A percentile compares a stretch with the other conserved stretches of the same genome.
phyloP scores from a whole-genome alignment of 1,139 yeast genomes.

The Kazachstania sp. region DNA sequence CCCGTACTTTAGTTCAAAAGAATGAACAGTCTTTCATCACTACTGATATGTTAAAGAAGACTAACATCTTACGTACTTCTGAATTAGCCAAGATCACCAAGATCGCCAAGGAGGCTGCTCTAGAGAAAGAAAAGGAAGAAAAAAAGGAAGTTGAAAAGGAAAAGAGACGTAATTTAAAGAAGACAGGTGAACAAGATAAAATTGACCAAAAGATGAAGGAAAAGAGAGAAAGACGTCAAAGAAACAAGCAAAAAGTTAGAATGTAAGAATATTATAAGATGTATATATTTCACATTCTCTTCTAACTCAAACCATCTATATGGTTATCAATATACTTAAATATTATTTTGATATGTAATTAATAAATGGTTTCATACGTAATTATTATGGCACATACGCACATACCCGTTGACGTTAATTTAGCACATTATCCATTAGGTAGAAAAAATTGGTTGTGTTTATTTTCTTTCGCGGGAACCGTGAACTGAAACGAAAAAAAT shows the following conservation, averaged over 20 bases:
- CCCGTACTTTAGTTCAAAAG: constrained; percentile 30
- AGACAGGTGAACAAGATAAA: constrained; percentile 65
- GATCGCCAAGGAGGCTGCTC: constrained; percentile 45
- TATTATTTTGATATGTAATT: too few relatives aligned
- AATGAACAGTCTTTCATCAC: constrained; percentile 28
- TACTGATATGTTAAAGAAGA: constrained; percentile 61
- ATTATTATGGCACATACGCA: too few relatives aligned
- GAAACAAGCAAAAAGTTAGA: constrained; percentile 37
- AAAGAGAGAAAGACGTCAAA: constrained; percentile 45
- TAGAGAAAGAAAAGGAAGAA: constrained; percentile 61
- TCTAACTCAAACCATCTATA: neutral
- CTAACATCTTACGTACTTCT: constrained; percentile 44
- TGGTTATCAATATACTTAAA: neutral
- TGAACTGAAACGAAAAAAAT: too few relatives aligned
- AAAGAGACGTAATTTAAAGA: constrained; percentile 36
- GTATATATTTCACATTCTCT: neutral
- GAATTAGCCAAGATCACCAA: constrained; percentile 49
- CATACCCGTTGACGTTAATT: too few relatives aligned
- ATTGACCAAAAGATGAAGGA: constrained; percentile 63
- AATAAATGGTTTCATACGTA: too few relatives aligned
- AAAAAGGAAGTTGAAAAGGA: constrained; percentile 53
- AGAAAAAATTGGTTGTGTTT: too few relatives aligned
- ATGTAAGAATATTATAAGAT: constrained; percentile 13
- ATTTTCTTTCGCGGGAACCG: too few relatives aligned
- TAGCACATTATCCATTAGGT: too few relatives aligned